A percentile compares a stretch with the other conserved stretches of the same genome.
Evolutionary conservation across 2,329 filamentous ascomycete genomes (phyloP).

Genomic region (Verticillium tricorpus): DNA sequence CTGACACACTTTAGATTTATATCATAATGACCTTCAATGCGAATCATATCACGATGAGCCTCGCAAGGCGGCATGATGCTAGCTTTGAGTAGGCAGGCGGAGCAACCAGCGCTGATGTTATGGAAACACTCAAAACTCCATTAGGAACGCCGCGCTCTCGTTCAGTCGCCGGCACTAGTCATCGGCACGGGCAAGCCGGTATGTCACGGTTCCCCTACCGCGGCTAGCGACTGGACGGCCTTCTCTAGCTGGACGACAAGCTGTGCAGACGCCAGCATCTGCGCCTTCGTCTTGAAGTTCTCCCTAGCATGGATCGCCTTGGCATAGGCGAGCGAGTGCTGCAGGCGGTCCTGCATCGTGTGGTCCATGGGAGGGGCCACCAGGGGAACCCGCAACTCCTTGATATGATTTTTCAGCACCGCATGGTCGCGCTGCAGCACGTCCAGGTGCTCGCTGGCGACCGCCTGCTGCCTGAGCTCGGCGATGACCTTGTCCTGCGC

Average conservation of each 20-base stretch:
- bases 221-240: background rate
- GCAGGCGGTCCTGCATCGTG: background rate
- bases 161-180: no score
- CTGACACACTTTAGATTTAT: background rate
- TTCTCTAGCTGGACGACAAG: background rate
- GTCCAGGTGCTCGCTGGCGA: background rate
- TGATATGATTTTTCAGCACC: background rate
- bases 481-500: background rate
- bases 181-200: no score
- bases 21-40: background rate
- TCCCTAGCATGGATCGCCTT: background rate
- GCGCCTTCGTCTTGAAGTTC: background rate
- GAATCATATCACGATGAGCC: background rate
- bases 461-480: background rate
- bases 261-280: background rate
- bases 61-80: no score
- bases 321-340: background rate
- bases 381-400: background rate
- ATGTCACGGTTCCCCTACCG: background rate
- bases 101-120: no score
- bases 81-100: no score
- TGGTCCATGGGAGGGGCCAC: background rate
- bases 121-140: no score
- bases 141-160: no score
- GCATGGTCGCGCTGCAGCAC: background rate